These are phyloP conservation scores for Waltergamsia citrina DNA, from an alignment of 2,329 filamentous ascomycete genomes.

Conservation along the genomic window DNA sequence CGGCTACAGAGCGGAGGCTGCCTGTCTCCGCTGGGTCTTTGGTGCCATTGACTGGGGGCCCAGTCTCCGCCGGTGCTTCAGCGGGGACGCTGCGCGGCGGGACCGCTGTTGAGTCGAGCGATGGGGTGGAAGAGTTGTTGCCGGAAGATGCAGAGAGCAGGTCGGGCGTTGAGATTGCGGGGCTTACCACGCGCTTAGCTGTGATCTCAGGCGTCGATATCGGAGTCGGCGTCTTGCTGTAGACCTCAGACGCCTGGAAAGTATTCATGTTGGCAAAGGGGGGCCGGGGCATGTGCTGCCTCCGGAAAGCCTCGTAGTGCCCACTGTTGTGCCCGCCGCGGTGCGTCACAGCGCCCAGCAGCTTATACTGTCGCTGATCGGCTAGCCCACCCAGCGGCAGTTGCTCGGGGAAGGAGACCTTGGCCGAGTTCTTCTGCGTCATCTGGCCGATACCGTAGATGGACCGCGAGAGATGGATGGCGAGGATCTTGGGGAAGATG, in stretches of 20 bases:
- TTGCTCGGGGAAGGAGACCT: constrained; percentile 85
- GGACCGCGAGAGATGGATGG: constrained; percentile 85
- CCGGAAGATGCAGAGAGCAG: constrained; percentile 28
- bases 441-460: constrained; percentile 72
- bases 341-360: constrained; percentile 84
- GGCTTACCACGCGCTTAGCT: constrained; percentile 26
- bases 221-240: constrained; percentile 52
- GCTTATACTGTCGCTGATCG: constrained; percentile 68
- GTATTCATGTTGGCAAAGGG: constrained; percentile 77
- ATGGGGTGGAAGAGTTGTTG: constrained; percentile 23
- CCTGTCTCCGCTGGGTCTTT: constrained; percentile 36
- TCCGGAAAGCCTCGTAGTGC: constrained; percentile 92
- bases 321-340: constrained; percentile 94
- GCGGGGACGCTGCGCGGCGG: constrained; percentile 21
- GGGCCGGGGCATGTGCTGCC: constrained; percentile 62
- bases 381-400: constrained; percentile 73
- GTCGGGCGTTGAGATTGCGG: constrained; percentile 36
- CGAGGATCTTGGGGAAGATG: constrained; percentile 78
- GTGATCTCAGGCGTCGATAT: constrained; percentile 36
- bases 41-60: constrained; percentile 15
- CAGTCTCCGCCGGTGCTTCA: background rate
- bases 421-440: constrained; percentile 89
- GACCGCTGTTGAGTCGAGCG: constrained; percentile 20
- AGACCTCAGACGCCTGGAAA: constrained; percentile 67
- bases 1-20: constrained; percentile 47